Base-by-base conservation (phyloP, 148 eudicot species). In the Dysphania ambrosioides region DNA sequence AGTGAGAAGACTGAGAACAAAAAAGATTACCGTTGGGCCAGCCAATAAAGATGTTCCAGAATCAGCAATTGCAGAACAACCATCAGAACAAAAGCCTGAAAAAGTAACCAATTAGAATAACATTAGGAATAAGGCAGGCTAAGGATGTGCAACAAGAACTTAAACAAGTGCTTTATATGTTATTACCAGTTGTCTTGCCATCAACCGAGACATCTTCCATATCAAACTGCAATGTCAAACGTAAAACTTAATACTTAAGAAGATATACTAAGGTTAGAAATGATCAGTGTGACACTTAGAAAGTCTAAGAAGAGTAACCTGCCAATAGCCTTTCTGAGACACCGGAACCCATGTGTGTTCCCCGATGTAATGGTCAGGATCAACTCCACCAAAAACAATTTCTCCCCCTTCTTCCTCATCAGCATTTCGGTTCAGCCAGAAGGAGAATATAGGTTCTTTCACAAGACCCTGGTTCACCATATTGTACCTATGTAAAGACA, bases 1-100 rank as follows among this genome's bases (percentile, higher is more conserved):
- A 24, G 9, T 30, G n/a, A n/a, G n/a, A n/a, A n/a, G n/a, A n/a
- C n/a, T 16, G 51, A 66, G 29, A 27, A 57, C 51, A 23, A 31
- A 8, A 47, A 64, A 69, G 72, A 82, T 81, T 91, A 93, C 98
- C 67, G 90, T 89, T 60, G 98, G 98, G 72, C 98, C 98, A 79
- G 98, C 94, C 89, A 93, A 78, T 80, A 91, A 82, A 77, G 98
- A 91, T 35, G 96, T 93, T 69, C 98, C 98, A 82, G 98, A 93
- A 82, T 93, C 98, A 40, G 97, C 98, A 74, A 93, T 93, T 56
- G 98, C 97, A 41, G 98, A 84, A 81, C 98, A 93, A 70, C 97
- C 94, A 73, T 68, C 85, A 81, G 76, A 72, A 71, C 98, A 93
- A 75, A 78, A 91, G 82, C 94, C 98, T 93, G 90, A 77, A 84